phyloP scores from a whole-genome alignment of 495 filamentous ascomycete species.

The Neohortaea acidophila region DNA sequence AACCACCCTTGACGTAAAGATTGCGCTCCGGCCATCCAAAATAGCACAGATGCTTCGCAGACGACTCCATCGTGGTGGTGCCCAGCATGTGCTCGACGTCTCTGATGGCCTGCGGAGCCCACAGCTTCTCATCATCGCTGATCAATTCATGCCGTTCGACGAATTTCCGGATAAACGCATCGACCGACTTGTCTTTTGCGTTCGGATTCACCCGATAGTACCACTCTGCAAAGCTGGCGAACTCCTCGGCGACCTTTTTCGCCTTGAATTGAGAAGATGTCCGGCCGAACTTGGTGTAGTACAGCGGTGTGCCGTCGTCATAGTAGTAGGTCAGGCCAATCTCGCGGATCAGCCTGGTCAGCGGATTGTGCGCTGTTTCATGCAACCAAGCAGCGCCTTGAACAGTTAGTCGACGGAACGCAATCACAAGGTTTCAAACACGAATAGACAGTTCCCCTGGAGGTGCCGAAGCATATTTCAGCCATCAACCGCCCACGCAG shows the following conservation, averaged over 20 bases:
- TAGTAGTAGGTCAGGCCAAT: conserved; percentile 3
- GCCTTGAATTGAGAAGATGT: conserved; percentile 2
- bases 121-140: background rate
- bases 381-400: conserved; percentile 6
- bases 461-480: too few relatives aligned
- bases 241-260: conserved; percentile 3
- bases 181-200: background rate
- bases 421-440: too few relatives aligned
- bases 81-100: conserved; percentile 4
- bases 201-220: background rate
- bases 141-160: background rate
- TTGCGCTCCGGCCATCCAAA: conserved; percentile 5
- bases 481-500: too few relatives aligned
- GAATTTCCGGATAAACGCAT: background rate
- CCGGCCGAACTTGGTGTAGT: background rate
- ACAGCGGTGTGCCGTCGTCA: background rate
- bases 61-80: background rate
- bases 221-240: background rate
- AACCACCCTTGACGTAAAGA: conserved; percentile 4
- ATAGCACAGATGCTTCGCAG: conserved; percentile 3
- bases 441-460: too few relatives aligned
- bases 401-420: background rate
- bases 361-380: conserved; percentile 2
- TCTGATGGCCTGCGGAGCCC: conserved; percentile 3
- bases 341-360: background rate